These are phyloP conservation scores for Amylostereum chailletii DNA, from an alignment of 1,284 basidiomycete genomes.

Conservation along the genomic window DNA sequence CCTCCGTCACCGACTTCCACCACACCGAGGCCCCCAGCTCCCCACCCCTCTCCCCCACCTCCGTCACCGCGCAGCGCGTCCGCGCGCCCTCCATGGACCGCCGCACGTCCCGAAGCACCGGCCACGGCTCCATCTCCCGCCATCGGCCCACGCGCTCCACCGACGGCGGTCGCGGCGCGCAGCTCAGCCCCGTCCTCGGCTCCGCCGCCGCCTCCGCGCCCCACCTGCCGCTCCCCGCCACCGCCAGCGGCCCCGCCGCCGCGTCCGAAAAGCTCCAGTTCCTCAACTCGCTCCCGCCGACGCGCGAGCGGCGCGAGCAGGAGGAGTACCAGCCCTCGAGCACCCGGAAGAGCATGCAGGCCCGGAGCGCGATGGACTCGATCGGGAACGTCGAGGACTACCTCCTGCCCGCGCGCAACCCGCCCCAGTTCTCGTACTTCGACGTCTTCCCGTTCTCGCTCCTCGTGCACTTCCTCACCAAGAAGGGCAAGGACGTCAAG, in stretches of 20 bases:
- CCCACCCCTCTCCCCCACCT: neutral
- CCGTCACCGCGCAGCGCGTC: slow-evolving; percentile 4
- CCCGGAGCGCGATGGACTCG: slow-evolving; percentile 10
- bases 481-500: slow-evolving; percentile 38
- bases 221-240: slow-evolving; percentile 27
- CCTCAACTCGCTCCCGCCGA: slow-evolving; percentile 9
- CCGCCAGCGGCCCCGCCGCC: slow-evolving; percentile 9
- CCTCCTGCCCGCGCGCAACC: slow-evolving; percentile 48
- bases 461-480: slow-evolving; percentile 37
- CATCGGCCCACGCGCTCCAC: neutral
- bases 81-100: neutral
- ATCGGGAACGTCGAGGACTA: slow-evolving; percentile 33
- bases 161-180: slow-evolving; percentile 1
- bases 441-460: slow-evolving; percentile 68
- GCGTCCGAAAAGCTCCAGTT: slow-evolving; percentile 9
- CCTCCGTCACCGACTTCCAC: slow-evolving; percentile 31
- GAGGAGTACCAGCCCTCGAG: slow-evolving; percentile 5
- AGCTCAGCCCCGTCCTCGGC: neutral
- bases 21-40: slow-evolving; percentile 11
- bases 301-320: slow-evolving; percentile 3
- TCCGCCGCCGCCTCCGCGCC: slow-evolving; percentile 11
- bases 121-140: neutral
- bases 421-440: slow-evolving; percentile 55
- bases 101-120: neutral
- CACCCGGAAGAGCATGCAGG: slow-evolving; percentile 6